phyloP scores from a whole-genome alignment of 2,329 filamentous ascomycete genomes.

The Aspergillus sp. region DNA sequence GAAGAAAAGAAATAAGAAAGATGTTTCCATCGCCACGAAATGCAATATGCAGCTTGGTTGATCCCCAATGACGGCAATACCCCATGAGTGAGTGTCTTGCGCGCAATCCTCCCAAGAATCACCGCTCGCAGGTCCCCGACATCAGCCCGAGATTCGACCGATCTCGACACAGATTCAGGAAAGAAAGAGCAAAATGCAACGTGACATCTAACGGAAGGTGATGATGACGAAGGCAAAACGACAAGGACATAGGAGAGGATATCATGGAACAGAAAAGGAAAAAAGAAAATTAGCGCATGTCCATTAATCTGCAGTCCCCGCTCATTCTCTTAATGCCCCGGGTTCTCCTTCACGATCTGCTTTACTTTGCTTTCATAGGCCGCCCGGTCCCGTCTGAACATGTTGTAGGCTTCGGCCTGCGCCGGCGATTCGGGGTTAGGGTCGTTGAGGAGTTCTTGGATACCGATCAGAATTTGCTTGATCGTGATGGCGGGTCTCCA shows the following conservation, averaged over 20 bases:
- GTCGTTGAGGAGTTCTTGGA: slow-evolving; percentile 92
- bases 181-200: background rate
- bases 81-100: background rate
- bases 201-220: background rate
- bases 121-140: background rate
- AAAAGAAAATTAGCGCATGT: slow-evolving; percentile 7
- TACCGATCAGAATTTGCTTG: slow-evolving; percentile 93
- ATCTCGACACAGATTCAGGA: background rate
- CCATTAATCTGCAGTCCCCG: background rate
- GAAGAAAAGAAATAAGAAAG: background rate
- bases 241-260: background rate
- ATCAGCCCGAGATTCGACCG: background rate
- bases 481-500: slow-evolving; percentile 99
- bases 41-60: background rate
- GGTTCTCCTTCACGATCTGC: slow-evolving; percentile 86
- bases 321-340: slow-evolving; percentile 58
- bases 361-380: slow-evolving; percentile 89
- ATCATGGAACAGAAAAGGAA: slow-evolving; percentile 14
- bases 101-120: background rate
- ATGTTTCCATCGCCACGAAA: background rate
- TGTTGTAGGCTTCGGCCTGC: slow-evolving; percentile 94
- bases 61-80: background rate
- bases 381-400: slow-evolving; percentile 84
- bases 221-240: background rate
- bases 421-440: slow-evolving; percentile 96